Evolutionary conservation across 768 basidiomycete genomes (phyloP), one percentile per base, ranked within the genome.

Genomic region (Cytidiella melzeri): DNA sequence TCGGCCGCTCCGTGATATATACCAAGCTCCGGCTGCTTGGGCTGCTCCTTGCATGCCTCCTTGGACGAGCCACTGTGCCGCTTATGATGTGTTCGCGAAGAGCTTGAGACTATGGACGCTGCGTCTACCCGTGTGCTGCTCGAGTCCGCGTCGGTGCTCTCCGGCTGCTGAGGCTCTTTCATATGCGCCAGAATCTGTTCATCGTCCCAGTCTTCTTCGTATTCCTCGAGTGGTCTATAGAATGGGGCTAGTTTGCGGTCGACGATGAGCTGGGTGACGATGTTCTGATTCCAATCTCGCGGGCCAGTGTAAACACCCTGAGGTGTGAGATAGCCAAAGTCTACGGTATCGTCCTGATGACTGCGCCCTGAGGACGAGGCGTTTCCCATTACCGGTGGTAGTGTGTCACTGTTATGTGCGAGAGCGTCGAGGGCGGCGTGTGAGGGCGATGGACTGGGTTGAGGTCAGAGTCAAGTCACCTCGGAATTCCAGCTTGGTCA

Each of bases 191-290:
- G 78, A 52, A 97, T 84, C 64, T 83, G 84, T 45, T 91, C 90
- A 58, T 91, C 86, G 54, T 88, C 84, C 92, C 92, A 97, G 38
- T 79, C 77, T 12, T 87, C 84, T 26, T 87, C 83, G 64, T 88
- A 96, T 55, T 98, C 95, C 63, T 96, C 92, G 39, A 99, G 74
- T 11, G 96, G 95, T 28, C 92, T 80, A 66, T 97, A 98, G 70
- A 97, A 98, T 1, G 96, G 96, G 1, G 94, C 92, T 37, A 99
- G 79, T 60, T 79, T 84, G 64, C 91, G 83, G 57, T 89, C 84
- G 60, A 84, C 72, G 65, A 99, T 92, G 62, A 95, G 79, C 67
- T 89, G 84, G 53, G 87, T 83, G 55, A 95, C 93, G 52, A 89
- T 70, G 47, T 80, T 66, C 57, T 93, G 88, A 64, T 92, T 92